Base-by-base conservation (phyloP, 176 grass and related monocot species). In the Cenchrus americanus region DNA sequence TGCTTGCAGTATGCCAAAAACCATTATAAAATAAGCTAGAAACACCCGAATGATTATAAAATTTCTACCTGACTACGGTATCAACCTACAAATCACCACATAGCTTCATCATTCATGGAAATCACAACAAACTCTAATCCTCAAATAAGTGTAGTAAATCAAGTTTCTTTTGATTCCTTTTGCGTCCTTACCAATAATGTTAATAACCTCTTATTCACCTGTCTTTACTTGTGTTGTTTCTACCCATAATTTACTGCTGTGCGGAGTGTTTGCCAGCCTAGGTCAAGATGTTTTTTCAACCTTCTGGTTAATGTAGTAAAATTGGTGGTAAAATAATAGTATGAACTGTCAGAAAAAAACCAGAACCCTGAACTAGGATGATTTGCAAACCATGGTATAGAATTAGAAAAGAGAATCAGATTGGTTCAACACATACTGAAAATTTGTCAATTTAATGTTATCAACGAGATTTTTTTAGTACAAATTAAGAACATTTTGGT, bases 111-210 rank as follows among this genome's bases (percentile, higher is more conserved):
- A 70, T 69, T 18, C 9, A 53, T 72, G 23, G 1, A 73, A 18
- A 77, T 48, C 12, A 15, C 5, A 44, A 73, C 11, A 14, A 21
- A 62, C 68, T 53, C 11, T 76, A 76, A 67, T 46, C 50, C 40
- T 52, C 15, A 22, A 75, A 19, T 80, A 17, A 17, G 22, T 50
- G 2, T 62, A 43, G 51, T 58, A 12, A 14, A 43, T 15, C 52
- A 63, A 52, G 62, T n/a, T 87, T 82, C 14, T 76, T 41, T 55
- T 49, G 60, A 75, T 59, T 27, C 19, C 19, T 73, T 47, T 66
- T 48, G 42, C 10, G 27, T 23, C 51, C 65, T 59, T 66, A 21
- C 10, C 64, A 69, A 49, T 62, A 50, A 32, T 50, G 69, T 71
- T 41, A 42, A 42, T 59, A 67, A 72, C 14, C 26, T 67, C 49